These are phyloP conservation scores for Penicillium ochrochloron DNA, from an alignment of 495 filamentous ascomycete genomes.

Conservation along the genomic window DNA sequence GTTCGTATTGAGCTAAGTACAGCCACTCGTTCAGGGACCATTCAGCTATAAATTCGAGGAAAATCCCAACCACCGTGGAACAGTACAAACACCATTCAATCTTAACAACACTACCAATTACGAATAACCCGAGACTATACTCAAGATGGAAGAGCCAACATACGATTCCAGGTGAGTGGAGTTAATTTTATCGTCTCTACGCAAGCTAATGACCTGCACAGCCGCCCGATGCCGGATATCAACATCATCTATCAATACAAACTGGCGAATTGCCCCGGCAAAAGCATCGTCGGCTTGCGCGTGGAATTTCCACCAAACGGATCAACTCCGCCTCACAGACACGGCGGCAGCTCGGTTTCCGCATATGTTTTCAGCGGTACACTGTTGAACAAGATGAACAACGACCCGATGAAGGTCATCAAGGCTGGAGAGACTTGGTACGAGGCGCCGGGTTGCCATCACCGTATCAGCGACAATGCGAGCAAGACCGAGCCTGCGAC, in stretches of 20 bases:
- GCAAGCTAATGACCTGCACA: slow-evolving; percentile 3
- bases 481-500: slow-evolving; percentile 39
- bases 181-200: too few species aligned
- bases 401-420: slow-evolving; percentile 34
- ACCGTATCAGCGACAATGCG: slow-evolving; percentile 46
- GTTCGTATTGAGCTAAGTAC: not conserved
- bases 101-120: not conserved
- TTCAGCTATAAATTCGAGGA: not conserved
- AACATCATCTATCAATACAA: slow-evolving; percentile 36
- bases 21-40: not conserved
- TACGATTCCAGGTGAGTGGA: slow-evolving; percentile 24
- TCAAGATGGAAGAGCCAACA: slow-evolving; percentile 27
- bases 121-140: not conserved
- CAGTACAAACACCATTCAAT: not conserved
- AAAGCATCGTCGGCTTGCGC: slow-evolving; percentile 36
- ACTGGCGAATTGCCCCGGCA: slow-evolving; percentile 39
- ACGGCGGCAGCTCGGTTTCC: slow-evolving; percentile 41
- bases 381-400: slow-evolving; percentile 49
- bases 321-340: slow-evolving; percentile 48
- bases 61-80: not conserved
- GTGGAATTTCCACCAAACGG: slow-evolving; percentile 45
- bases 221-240: slow-evolving; percentile 35
- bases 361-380: slow-evolving; percentile 40
- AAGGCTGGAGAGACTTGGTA: slow-evolving; percentile 39
- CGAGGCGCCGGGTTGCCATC: slow-evolving; percentile 51